phyloP scores from a whole-genome alignment of 148 eudicot species.

The Camellia lanceoleosa region DNA sequence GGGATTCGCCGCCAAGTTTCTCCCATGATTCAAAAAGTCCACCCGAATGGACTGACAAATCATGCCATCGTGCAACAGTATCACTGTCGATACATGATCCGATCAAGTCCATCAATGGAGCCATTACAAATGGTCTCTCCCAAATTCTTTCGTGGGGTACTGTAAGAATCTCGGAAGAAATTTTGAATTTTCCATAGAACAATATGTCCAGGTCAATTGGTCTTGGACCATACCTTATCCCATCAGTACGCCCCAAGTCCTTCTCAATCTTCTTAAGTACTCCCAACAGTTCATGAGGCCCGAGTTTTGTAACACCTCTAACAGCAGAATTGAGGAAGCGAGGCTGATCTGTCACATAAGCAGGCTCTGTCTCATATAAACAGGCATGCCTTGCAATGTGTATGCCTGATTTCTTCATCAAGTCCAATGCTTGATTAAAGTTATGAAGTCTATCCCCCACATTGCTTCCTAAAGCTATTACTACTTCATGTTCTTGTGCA shows the following conservation, averaged over 20 bases:
- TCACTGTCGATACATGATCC: conserved; percentile 63
- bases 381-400: conserved; percentile 65
- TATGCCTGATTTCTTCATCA: conserved; percentile 73
- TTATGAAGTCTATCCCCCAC: conserved; percentile 68
- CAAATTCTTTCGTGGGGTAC: conserved; percentile 92
- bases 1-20: conserved; percentile 81
- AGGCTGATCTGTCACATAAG: conserved; percentile 82
- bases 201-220: conserved; percentile 82
- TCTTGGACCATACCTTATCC: conserved; percentile 90
- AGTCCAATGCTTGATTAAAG: conserved; percentile 59
- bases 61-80: conserved; percentile 62
- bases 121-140: conserved; percentile 95
- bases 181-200: conserved; percentile 64
- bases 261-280: conserved; percentile 79
- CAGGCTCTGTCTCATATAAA: conserved; percentile 90
- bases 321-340: conserved; percentile 84
- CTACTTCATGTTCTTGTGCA: conserved; percentile 73
- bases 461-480: conserved; percentile 92
- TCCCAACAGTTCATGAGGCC: conserved; percentile 67
- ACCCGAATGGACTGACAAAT: conserved; percentile 44
- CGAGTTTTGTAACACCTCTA: conserved; percentile 72
- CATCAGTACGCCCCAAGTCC: conserved; percentile 79
- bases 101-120: conserved; percentile 72
- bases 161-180: conserved; percentile 56
- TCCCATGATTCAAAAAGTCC: conserved; percentile 86